A percentile compares a stretch with the other conserved stretches of the same genome.
Evolutionary conservation across 768 basidiomycete genomes (phyloP).

Genomic region (Glaciozyma antarctica): DNA sequence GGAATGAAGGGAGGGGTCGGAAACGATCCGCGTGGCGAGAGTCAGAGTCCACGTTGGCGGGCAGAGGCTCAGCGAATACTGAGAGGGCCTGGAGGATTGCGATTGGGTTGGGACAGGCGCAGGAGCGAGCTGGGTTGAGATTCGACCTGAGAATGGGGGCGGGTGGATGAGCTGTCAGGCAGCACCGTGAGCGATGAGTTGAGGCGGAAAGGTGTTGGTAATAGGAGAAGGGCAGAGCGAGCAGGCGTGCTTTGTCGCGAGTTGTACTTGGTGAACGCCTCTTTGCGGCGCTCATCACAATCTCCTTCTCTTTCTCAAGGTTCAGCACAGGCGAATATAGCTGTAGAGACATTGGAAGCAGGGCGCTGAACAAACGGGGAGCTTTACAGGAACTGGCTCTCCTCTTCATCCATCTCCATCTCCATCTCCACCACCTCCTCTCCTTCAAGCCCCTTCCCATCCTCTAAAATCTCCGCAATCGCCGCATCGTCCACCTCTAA

Average conservation of each 20-base stretch:
- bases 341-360: too few relatives aligned
- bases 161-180: not conserved
- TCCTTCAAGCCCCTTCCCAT: not conserved
- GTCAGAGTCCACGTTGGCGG: too few relatives aligned
- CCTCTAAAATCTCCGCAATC: not conserved
- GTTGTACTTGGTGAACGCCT: too few relatives aligned
- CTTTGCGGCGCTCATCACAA: too few relatives aligned
- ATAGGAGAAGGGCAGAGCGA: too few relatives aligned
- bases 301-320: too few relatives aligned
- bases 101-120: not conserved
- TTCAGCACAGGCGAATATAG: too few relatives aligned
- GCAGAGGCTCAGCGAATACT: too few relatives aligned
- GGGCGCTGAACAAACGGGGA: too few relatives aligned
- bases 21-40: too few relatives aligned
- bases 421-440: conserved; percentile 2
- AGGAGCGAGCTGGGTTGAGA: not conserved
- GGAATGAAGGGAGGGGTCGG: too few relatives aligned
- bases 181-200: not conserved
- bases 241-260: too few relatives aligned
- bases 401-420: conserved; percentile 9
- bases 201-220: not conserved
- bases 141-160: not conserved
- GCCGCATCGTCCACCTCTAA: not conserved
- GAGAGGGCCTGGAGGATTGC: not conserved
- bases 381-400: conserved; percentile 8